Evolutionary conservation across 2,329 filamentous ascomycete genomes (phyloP).

Genomic region (Cordyceps fumosorosea): DNA sequence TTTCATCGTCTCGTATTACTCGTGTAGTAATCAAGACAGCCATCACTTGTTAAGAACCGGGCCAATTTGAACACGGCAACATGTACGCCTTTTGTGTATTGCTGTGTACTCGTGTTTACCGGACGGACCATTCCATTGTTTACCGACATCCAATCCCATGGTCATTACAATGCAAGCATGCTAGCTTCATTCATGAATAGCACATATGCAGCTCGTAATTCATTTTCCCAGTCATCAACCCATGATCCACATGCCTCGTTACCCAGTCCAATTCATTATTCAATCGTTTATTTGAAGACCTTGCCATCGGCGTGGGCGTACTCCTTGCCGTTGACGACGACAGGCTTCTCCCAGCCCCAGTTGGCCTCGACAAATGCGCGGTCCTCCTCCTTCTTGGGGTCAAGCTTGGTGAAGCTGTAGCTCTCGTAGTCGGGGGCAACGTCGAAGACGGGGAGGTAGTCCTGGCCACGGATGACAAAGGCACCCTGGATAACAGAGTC

Average conservation of each 20-base stretch:
- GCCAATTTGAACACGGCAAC: background rate
- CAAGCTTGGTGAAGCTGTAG: conserved; percentile 95
- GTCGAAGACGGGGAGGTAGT: conserved; percentile 80
- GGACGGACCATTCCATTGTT: background rate
- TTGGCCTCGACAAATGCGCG: conserved; percentile 75
- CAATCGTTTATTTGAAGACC: conserved; percentile 84
- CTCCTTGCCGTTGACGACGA: conserved; percentile 76
- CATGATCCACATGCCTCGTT: conserved; percentile 28
- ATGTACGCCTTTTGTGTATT: background rate
- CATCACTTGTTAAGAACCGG: background rate
- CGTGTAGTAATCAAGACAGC: background rate
- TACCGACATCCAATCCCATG: background rate
- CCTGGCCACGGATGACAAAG: conserved; percentile 90
- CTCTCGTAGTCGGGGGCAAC: conserved; percentile 96
- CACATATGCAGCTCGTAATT: conserved; percentile 14
- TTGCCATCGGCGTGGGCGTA: conserved; percentile 87
- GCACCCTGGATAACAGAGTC: conserved; percentile 88
- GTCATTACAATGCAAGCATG: conserved; percentile 1
- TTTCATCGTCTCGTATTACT: too few species aligned
- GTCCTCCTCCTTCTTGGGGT: conserved; percentile 79
- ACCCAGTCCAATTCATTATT: conserved; percentile 17
- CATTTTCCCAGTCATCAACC: conserved; percentile 16
- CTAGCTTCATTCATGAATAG: conserved; percentile 6
- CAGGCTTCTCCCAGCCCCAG: conserved; percentile 89
- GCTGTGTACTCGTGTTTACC: background rate